Evolutionary conservation across 2,329 filamentous ascomycete species (phyloP), one percentile per base, ranked within the genome.

Genomic region (Paraphoma sp.): DNA sequence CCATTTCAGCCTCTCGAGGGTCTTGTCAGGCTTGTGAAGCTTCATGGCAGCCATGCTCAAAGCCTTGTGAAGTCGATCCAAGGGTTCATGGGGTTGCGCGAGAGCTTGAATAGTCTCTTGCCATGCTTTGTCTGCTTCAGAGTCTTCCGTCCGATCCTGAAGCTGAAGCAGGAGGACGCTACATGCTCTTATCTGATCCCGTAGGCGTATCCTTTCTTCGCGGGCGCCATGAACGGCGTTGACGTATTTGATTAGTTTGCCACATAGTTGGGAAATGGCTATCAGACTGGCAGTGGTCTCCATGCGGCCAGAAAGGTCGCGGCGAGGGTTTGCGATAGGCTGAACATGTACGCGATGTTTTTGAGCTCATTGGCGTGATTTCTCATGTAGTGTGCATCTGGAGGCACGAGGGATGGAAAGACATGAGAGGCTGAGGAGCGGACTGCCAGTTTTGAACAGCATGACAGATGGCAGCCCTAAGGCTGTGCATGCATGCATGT

Each of bases 281-380:
- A 69, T 65, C n/a, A 72, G 59, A 51, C 68, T 69, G 12, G 68
- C 64, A 8, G 41, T 18, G 11, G 60, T 29, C 10, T 41, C 50
- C 33, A 38, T 38, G 23, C 23, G 23, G 23, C 23, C 23, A 23
- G 23, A 23, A 23, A 23, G 23, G 23, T 23, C 23, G 23, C 23
- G 5, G 23, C 23, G 23, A 23, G 3, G 23, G 2, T 23, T 23
- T 23, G 23, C 23, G 5, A 23, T 3, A 23, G 23, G 23, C 3
- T 23, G 23, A 23, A 23, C 23, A 23, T 23, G 23, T 23, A 23
- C 23, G 23, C 23, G 23, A 3, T 5, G 23, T 23, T 5, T 23
- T 23, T 23, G 23, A 23, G 23, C 23, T 23, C 23, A 23, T 23
- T 23, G 23, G 23, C 23, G 23, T 23, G 5, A 23, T 23, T 23